Conservation (phyloP, 495 filamentous ascomycete species). For the Talaromyces adpressus region DNA sequence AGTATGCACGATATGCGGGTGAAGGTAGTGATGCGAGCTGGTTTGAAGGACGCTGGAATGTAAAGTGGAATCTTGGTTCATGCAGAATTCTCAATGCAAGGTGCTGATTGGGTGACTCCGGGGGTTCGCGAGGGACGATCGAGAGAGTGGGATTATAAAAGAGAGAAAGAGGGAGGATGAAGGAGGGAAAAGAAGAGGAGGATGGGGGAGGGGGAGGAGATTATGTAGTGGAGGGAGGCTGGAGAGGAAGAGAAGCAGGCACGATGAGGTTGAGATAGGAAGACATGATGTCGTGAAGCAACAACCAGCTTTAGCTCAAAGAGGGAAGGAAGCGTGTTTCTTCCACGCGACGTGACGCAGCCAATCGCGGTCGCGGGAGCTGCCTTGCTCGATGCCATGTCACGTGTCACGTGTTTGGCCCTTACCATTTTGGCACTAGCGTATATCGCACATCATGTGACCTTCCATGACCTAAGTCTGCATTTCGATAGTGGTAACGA, state of each 20-base stretch:
- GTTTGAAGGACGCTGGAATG: constrained; percentile 17
- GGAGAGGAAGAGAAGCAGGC: constrained; percentile 16
- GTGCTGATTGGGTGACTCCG: background rate
- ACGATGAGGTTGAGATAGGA: constrained; percentile 1
- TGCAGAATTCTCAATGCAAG: background rate
- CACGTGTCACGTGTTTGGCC: background rate
- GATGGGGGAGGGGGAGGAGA: constrained; percentile 6
- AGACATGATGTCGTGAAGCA: constrained; percentile 29
- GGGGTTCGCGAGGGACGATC: background rate
- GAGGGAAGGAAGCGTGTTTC: constrained; percentile 21
- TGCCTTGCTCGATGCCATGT: background rate
- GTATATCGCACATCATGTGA: background rate
- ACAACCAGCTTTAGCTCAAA: constrained; percentile 9
- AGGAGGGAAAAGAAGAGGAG: constrained; percentile 8
- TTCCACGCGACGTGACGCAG: constrained; percentile 39
- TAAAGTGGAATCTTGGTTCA: constrained; percentile 4
- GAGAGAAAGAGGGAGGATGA: constrained; percentile 12
- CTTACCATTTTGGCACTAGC: background rate
- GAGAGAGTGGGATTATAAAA: background rate
- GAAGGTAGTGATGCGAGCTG: constrained; percentile 3
- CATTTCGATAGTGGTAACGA: background rate
- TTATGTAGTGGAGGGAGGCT: constrained; percentile 14
- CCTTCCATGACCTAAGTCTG: background rate
- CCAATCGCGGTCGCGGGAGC: constrained; percentile 28
- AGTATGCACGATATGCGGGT: constrained; percentile 21